A percentile compares a stretch with the other conserved stretches of the same genome.
phyloP scores from a whole-genome alignment of 257 asterid species.

The Schizonepeta tenuifolia region DNA sequence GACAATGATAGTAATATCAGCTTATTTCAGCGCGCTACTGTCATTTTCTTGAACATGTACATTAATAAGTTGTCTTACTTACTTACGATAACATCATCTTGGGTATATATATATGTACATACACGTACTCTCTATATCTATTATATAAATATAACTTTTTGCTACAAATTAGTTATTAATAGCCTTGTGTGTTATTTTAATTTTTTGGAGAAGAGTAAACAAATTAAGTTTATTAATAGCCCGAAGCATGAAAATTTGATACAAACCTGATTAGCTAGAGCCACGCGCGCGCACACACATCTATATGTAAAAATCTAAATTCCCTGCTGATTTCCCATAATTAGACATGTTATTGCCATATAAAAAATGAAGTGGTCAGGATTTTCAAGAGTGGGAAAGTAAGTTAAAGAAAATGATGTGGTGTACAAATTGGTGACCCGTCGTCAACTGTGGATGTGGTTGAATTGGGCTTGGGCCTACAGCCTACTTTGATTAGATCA shows the following conservation, averaged over 20 bases:
- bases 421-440: neutral
- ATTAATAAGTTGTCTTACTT: slow-evolving; percentile 1
- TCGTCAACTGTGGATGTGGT: neutral
- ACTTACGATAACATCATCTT: neutral
- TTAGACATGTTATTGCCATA: neutral
- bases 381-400: neutral
- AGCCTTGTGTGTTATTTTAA: no score
- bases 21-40: neutral
- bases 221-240: no score
- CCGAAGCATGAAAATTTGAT: no score
- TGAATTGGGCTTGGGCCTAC: neutral
- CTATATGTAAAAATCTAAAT: no score
- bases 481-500: neutral
- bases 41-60: slow-evolving; percentile 22
- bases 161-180: no score
- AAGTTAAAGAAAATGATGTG: neutral
- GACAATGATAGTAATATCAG: slow-evolving; percentile 8
- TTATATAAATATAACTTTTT: no score
- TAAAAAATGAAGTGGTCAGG: no score
- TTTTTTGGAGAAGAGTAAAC: no score
- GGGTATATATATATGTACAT: neutral
- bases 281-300: neutral
- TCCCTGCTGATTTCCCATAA: neutral
- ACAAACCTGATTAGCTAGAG: no score
- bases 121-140: no score